These are phyloP conservation scores for Rhynchosporium graminicola DNA, from an alignment of 2,329 filamentous ascomycete genomes.

Conservation along the genomic window DNA sequence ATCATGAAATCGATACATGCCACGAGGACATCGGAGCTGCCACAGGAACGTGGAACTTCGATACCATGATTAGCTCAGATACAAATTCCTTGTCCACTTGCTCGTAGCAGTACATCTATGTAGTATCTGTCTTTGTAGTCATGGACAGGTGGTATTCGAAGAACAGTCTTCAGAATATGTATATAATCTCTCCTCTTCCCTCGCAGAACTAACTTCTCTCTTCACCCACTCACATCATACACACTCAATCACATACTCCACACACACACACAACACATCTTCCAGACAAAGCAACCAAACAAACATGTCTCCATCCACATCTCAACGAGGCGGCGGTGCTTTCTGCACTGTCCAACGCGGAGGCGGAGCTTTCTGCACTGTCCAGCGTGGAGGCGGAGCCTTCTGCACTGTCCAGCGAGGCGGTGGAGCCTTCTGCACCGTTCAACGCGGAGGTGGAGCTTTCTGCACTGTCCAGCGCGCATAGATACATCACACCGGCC, in stretches of 20 bases:
- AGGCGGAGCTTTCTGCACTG: not conserved
- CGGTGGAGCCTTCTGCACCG: slow-evolving; percentile 11
- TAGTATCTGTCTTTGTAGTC: not conserved
- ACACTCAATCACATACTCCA: not conserved
- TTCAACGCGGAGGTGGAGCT: slow-evolving; percentile 3
- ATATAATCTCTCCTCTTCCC: slow-evolving; percentile 6
- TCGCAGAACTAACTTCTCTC: not conserved
- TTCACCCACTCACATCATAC: slow-evolving; percentile 5
- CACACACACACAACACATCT: not conserved
- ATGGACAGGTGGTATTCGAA: not conserved
- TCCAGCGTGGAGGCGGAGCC: not conserved
- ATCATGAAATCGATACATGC: not conserved
- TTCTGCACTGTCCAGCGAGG: slow-evolving; percentile 14
- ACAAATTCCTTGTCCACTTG: slow-evolving; percentile 5
- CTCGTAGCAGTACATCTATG: not conserved
- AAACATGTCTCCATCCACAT: slow-evolving; percentile 8
- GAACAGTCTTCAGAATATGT: not conserved
- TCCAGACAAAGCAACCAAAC: slow-evolving; percentile 1
- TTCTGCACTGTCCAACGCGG: slow-evolving; percentile 8
- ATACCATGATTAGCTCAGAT: slow-evolving; percentile 1
- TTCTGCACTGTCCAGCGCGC: slow-evolving; percentile 13
- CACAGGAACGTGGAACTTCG: not conserved
- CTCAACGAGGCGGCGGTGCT: slow-evolving; percentile 4
- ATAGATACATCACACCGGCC: slow-evolving; percentile 7
- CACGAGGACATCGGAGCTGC: not conserved